These are phyloP conservation scores for Colletotrichum costaricense DNA, from an alignment of 2,329 filamentous ascomycete species.

Conservation along the genomic window DNA sequence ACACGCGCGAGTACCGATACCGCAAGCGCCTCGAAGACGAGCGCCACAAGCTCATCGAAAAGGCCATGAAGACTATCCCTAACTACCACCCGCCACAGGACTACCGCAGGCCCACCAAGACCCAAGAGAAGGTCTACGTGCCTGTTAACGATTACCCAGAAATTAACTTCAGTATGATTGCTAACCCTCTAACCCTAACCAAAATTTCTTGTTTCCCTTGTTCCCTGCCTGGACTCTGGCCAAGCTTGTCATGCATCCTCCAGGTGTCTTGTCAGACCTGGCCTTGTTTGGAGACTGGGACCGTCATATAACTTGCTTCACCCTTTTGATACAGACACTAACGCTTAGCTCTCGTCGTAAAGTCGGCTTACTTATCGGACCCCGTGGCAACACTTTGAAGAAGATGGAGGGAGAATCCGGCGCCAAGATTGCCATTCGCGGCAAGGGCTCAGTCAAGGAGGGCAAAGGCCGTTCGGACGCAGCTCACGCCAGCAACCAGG, in stretches of 20 bases:
- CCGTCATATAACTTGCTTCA: conserved; percentile 48
- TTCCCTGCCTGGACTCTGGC: conserved; percentile 55
- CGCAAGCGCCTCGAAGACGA: conserved; percentile 98
- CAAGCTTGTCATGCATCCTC: conserved; percentile 51
- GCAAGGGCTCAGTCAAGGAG: conserved; percentile 99
- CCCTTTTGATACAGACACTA: conserved; percentile 72
- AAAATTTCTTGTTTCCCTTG: conserved; percentile 49
- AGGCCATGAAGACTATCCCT: conserved; percentile 99
- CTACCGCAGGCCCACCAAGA: conserved; percentile 98
- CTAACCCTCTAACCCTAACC: conserved; percentile 96
- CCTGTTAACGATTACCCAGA: conserved; percentile 99
- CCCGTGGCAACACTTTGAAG: conserved; percentile 99
- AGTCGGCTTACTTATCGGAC: conserved; percentile 99
- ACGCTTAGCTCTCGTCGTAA: conserved; percentile 88
- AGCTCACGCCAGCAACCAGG: conserved; percentile 99
- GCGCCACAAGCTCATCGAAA: conserved; percentile 97
- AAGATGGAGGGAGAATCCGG: conserved; percentile 99
- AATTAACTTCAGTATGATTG: conserved; percentile 99
- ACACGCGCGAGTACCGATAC: conserved; percentile 98
- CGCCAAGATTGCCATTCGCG: conserved; percentile 98
- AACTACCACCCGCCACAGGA: conserved; percentile 99
- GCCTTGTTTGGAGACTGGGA: conserved; percentile 44
- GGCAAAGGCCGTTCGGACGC: conserved; percentile 99
- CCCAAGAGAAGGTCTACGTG: conserved; percentile 99
- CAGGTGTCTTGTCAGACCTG: conserved; percentile 40